These are phyloP conservation scores for Bodo saltans DNA, from an alignment of 78 protist genomes.

Conservation along the genomic window DNA sequence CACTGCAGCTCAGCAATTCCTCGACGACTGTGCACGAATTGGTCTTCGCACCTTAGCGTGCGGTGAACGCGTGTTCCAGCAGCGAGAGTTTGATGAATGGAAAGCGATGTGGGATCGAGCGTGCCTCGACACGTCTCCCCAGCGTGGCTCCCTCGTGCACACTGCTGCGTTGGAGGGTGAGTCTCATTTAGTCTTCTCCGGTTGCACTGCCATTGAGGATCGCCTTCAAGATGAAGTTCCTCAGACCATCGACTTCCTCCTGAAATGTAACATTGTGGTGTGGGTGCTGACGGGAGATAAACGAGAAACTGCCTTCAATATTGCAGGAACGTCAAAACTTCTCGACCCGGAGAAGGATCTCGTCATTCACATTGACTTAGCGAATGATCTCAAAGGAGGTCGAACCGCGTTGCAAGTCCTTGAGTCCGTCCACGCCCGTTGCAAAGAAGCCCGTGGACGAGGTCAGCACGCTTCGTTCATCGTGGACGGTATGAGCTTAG, in stretches of 20 bases:
- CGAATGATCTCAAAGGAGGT: neutral
- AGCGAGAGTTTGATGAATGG: constrained; percentile 9
- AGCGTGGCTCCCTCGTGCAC: neutral
- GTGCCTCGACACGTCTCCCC: constrained; percentile 31
- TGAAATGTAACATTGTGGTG: constrained; percentile 42
- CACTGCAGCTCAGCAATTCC: neutral
- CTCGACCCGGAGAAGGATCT: neutral
- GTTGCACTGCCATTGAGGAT: constrained; percentile 84
- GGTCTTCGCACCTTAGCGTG: constrained; percentile 75
- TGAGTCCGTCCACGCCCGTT: neutral
- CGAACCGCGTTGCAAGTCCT: neutral
- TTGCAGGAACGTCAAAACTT: constrained; percentile 28
- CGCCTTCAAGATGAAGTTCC: constrained; percentile 56
- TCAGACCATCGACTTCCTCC: constrained; percentile 22
- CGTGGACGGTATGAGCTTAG: neutral
- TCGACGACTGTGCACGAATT: constrained; percentile 49
- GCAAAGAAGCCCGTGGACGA: neutral
- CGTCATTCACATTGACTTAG: constrained; percentile 1
- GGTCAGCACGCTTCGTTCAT: neutral
- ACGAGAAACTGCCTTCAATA: constrained; percentile 64
- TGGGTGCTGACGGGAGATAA: constrained; percentile 82
- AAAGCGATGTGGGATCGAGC: neutral
- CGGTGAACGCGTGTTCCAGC: neutral
- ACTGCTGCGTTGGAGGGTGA: neutral
- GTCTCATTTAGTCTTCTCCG: constrained; percentile 49